phyloP scores from a whole-genome alignment of 129 eudicot genomes.

The Flaveria sonorensis region DNA sequence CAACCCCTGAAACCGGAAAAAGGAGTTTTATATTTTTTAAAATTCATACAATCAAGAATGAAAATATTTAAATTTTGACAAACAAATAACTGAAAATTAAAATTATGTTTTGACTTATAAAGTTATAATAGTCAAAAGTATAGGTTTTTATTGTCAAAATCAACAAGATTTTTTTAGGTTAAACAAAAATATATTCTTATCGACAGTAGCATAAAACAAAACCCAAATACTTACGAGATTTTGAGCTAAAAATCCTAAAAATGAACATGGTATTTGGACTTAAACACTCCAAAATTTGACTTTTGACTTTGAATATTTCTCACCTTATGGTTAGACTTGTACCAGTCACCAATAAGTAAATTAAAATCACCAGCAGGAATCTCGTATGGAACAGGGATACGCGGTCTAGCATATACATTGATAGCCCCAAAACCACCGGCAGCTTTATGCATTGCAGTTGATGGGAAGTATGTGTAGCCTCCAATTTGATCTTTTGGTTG shows the following conservation, averaged over 20 bases:
- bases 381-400: constrained; percentile 85
- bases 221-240: not conserved
- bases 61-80: constrained; percentile 13
- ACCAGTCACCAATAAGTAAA: constrained; percentile 95
- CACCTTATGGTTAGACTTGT: constrained; percentile 77
- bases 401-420: constrained; percentile 77
- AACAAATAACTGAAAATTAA: not conserved
- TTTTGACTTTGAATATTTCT: constrained; percentile 24
- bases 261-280: not conserved
- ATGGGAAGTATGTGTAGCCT: constrained; percentile 88
- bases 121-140: constrained; percentile 16
- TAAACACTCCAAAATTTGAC: constrained; percentile 12
- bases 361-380: constrained; percentile 82
- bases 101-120: not conserved
- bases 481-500: constrained; percentile 97
- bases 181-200: not conserved
- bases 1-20: constrained; percentile 52
- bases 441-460: constrained; percentile 85
- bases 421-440: constrained; percentile 97
- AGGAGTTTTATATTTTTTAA: not conserved
- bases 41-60: constrained; percentile 9
- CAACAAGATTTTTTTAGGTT: not conserved
- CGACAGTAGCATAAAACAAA: constrained; percentile 11
- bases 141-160: not conserved
- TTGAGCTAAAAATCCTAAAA: not conserved